phyloP scores from a whole-genome alignment of 495 filamentous ascomycete species.

The Stereocaulon alpinum region DNA sequence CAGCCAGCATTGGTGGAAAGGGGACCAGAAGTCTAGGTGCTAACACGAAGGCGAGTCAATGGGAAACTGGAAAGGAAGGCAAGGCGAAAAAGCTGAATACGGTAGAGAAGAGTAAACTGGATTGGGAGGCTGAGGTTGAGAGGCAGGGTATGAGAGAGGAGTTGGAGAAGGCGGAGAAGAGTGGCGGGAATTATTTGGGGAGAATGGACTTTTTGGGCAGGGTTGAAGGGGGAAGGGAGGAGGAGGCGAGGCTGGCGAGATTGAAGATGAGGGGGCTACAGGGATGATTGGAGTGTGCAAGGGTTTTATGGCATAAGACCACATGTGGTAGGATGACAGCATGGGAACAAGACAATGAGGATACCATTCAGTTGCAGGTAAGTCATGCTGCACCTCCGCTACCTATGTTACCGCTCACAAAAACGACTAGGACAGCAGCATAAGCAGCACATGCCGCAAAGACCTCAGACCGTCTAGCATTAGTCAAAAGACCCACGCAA shows the following conservation, averaged over 20 bases:
- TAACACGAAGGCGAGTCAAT: slow-evolving; percentile 6
- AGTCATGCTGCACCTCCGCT: not conserved
- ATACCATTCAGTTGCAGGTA: too few relatives aligned
- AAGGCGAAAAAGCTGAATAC: slow-evolving; percentile 75
- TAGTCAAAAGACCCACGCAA: slow-evolving; percentile 24
- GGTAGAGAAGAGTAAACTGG: slow-evolving; percentile 86
- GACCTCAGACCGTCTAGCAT: slow-evolving; percentile 23
- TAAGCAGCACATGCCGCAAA: slow-evolving; percentile 26
- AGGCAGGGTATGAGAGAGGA: slow-evolving; percentile 87
- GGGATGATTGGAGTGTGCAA: not conserved
- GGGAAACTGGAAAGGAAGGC: slow-evolving; percentile 22
- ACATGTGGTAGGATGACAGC: too few relatives aligned
- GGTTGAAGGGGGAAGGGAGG: slow-evolving; percentile 66
- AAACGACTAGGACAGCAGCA: slow-evolving; percentile 16
- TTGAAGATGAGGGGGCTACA: slow-evolving; percentile 39
- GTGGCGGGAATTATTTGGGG: slow-evolving; percentile 69
- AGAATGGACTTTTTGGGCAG: slow-evolving; percentile 83
- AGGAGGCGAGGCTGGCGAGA: slow-evolving; percentile 56
- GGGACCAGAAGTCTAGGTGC: slow-evolving; percentile 18
- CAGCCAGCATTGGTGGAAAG: slow-evolving; percentile 37
- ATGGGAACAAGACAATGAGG: too few relatives aligned
- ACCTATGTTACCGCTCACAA: not conserved
- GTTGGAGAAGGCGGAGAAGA: slow-evolving; percentile 70
- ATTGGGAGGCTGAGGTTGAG: slow-evolving; percentile 93
- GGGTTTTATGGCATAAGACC: too few relatives aligned